Evolutionary conservation across 345 rosid species (phyloP).

Genomic region (Psidium friedrichsthalianum): DNA sequence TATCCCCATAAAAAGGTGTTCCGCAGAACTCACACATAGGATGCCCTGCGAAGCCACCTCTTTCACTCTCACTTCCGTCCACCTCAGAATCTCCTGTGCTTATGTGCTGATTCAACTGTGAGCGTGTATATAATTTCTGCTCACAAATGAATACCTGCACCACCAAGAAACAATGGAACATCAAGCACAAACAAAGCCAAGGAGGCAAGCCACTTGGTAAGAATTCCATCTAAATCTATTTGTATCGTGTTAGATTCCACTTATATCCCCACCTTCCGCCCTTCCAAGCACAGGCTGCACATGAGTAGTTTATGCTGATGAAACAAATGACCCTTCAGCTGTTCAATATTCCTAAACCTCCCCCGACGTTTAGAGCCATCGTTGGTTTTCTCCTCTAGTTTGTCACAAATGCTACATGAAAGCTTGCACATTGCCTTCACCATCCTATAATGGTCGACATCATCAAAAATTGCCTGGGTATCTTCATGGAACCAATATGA

Average conservation of each 20-base stretch:
- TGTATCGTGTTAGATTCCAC: neutral
- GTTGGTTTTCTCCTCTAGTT: conserved; percentile 41
- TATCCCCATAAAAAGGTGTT: conserved; percentile 86
- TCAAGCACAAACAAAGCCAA: neutral
- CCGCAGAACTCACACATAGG: conserved; percentile 89
- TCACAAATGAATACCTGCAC: conserved; percentile 82
- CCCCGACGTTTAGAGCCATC: conserved; percentile 50
- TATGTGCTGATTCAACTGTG: conserved; percentile 81
- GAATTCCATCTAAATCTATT: neutral
- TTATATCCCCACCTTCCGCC: conserved; percentile 54
- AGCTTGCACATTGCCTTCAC: conserved; percentile 98
- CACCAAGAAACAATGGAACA: neutral
- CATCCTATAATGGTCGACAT: conserved; percentile 86
- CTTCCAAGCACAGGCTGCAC: conserved; percentile 92
- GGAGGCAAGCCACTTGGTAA: neutral
- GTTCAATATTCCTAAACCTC: conserved; percentile 74
- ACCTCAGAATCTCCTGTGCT: conserved; percentile 85
- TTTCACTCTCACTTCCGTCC: conserved; percentile 93
- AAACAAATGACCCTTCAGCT: conserved; percentile 86
- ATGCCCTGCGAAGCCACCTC: conserved; percentile 95
- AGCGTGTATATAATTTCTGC: conserved; percentile 73
- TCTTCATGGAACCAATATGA: conserved; percentile 83
- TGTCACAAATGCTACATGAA: conserved; percentile 81
- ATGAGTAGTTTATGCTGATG: conserved; percentile 70
- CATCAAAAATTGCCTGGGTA: conserved; percentile 82